Conservation (phyloP, 345 rosid species). For the Camelina hispida region DNA sequence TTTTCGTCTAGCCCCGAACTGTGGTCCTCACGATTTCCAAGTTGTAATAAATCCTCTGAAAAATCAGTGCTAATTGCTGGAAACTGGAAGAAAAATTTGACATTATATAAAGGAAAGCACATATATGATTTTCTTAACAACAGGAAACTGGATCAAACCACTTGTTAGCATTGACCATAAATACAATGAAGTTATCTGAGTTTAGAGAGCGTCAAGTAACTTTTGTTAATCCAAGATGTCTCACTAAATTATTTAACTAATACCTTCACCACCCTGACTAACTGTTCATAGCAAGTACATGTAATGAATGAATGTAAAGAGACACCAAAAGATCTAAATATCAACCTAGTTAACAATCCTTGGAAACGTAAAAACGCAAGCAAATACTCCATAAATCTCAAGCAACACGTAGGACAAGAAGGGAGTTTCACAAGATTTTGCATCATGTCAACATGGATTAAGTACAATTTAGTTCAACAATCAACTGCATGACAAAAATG, state of each 20-base stretch:
- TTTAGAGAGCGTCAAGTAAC: constrained; percentile 25
- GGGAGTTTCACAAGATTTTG: constrained; percentile 2
- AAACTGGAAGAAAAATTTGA: constrained; percentile 65
- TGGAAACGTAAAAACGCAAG: constrained; percentile 9
- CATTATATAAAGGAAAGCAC: constrained; percentile 18
- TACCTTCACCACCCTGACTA: constrained; percentile 27
- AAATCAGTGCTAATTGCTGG: constrained; percentile 64
- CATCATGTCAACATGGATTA: constrained; percentile 25
- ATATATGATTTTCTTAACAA: constrained; percentile 7
- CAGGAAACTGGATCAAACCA: constrained; percentile 17
- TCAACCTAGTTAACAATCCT: constrained; percentile 18
- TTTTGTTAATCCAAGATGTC: constrained; percentile 24
- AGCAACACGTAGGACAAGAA: constrained; percentile 13
- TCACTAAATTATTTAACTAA: constrained; percentile 17
- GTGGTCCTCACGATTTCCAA: constrained; percentile 66
- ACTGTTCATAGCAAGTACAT: constrained; percentile 20
- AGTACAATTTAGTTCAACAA: constrained; percentile 19
- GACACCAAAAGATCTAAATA: constrained; percentile 18
- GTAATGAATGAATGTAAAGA: constrained; percentile 24
- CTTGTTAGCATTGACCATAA: constrained; percentile 23
- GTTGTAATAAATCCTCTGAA: constrained; percentile 58
- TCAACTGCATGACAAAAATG: constrained; percentile 12
- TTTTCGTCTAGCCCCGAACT: constrained; percentile 57
- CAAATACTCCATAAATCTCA: constrained; percentile 12
- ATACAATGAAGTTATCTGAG: constrained; percentile 18